Evolutionary conservation across 495 filamentous ascomycete species (phyloP).

Genomic region (Margaritispora aquatica): DNA sequence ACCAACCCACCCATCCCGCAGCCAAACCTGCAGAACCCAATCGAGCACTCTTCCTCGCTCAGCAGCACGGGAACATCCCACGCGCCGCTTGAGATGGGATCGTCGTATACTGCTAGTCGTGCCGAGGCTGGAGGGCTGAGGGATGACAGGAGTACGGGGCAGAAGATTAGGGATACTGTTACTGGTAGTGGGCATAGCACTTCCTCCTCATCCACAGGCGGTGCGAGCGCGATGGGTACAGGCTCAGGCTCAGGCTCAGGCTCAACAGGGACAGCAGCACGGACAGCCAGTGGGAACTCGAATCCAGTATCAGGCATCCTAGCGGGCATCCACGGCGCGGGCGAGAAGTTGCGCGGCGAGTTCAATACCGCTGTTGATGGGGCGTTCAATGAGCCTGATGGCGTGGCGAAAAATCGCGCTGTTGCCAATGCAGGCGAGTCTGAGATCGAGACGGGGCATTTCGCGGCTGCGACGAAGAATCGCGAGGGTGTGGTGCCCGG

Average conservation of each 20-base stretch:
- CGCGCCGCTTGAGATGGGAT: no score
- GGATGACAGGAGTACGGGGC: background rate
- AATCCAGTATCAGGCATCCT: background rate
- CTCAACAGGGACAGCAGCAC: background rate
- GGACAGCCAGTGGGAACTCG: background rate
- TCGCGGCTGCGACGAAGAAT: slow-evolving; percentile 9
- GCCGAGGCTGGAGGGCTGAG: no score
- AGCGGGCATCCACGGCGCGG: slow-evolving; percentile 2
- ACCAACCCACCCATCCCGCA: no score
- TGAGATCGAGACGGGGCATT: slow-evolving; percentile 12
- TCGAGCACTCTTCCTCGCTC: background rate
- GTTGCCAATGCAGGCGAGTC: slow-evolving; percentile 9
- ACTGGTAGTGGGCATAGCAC: background rate
- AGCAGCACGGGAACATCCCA: background rate
- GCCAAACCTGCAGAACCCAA: no score
- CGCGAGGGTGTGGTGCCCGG: slow-evolving; percentile 14
- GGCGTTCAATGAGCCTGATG: background rate
- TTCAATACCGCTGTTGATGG: background rate
- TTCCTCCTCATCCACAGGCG: background rate
- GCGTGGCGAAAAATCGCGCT: slow-evolving; percentile 3
- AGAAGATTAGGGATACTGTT: background rate
- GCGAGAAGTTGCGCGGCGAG: background rate
- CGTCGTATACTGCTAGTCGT: no score
- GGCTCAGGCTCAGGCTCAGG: no score
- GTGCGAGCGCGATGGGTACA: no score